phyloP scores from a whole-genome alignment of 2,329 filamentous ascomycete genomes.

The Alternaria triticimaculans region DNA sequence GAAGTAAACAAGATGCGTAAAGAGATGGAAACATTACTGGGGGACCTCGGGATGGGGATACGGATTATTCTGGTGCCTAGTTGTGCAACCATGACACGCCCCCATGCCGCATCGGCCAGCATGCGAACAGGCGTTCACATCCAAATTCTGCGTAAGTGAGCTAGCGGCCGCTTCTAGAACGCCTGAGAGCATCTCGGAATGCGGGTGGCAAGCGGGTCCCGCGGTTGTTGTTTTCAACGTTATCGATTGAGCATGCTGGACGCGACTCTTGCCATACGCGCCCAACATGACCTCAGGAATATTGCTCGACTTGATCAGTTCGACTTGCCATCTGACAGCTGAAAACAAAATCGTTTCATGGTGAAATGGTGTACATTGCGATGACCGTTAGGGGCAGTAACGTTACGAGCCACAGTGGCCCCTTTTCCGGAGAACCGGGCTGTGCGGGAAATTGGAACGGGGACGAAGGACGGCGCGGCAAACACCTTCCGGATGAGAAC shows the following conservation, averaged over 20 bases:
- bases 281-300: background rate
- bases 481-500: background rate
- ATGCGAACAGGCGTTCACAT: slow-evolving; percentile 20
- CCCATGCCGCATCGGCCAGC: slow-evolving; percentile 23
- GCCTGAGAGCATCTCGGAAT: slow-evolving; percentile 6
- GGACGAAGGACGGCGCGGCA: slow-evolving; percentile 5
- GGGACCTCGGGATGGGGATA: slow-evolving; percentile 13
- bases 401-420: slow-evolving; percentile 9
- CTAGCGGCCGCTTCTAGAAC: slow-evolving; percentile 26
- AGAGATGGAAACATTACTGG: slow-evolving; percentile 10
- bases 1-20: slow-evolving; percentile 4
- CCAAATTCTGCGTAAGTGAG: slow-evolving; percentile 18
- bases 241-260: background rate
- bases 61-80: slow-evolving; percentile 13
- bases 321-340: background rate
- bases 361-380: background rate
- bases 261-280: background rate
- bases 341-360: background rate
- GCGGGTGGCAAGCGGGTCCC: slow-evolving; percentile 5
- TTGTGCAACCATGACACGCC: slow-evolving; percentile 12
- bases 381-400: slow-evolving; percentile 3
- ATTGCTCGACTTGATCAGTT: background rate
- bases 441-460: slow-evolving; percentile 15
- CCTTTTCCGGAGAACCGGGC: slow-evolving; percentile 12
- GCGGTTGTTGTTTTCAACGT: background rate